Conservation (phyloP, 257 asterid genomes). For the Echium plantagineum region DNA sequence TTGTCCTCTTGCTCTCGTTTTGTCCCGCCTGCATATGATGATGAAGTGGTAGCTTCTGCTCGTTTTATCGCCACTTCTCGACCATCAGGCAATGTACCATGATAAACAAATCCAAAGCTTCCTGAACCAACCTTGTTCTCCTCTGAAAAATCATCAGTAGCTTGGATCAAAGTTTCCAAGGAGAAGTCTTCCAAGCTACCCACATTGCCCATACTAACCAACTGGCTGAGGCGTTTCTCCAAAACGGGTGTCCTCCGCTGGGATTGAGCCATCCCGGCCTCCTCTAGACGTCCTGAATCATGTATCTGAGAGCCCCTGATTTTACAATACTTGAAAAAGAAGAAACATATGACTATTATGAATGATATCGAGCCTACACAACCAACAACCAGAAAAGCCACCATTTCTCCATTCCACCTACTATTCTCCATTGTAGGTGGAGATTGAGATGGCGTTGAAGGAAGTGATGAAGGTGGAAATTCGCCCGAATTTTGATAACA, state of each 20-base stretch:
- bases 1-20: conserved; percentile 53
- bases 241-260: conserved; percentile 16
- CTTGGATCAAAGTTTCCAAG: conserved; percentile 28
- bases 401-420: conserved; percentile 34
- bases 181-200: conserved; percentile 63
- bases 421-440: conserved; percentile 14
- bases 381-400: conserved; percentile 66
- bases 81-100: conserved; percentile 47
- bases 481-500: conserved; percentile 8
- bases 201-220: conserved; percentile 58
- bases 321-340: conserved; percentile 38
- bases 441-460: conserved; percentile 9
- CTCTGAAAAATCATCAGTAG: conserved; percentile 61
- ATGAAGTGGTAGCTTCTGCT: conserved; percentile 48
- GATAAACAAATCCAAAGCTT: conserved; percentile 76
- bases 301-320: conserved; percentile 47
- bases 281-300: conserved; percentile 75
- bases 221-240: conserved; percentile 57
- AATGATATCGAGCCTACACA: conserved; percentile 48
- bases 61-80: conserved; percentile 62
- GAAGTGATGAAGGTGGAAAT: conserved; percentile 4
- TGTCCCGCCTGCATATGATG: conserved; percentile 31
- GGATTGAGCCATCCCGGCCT: conserved; percentile 21
- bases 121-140: conserved; percentile 73
- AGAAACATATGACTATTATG: conserved; percentile 22